Base-by-base conservation (phyloP, 2,329 filamentous ascomycete genomes). In the Fusarium praegraminearum region DNA sequence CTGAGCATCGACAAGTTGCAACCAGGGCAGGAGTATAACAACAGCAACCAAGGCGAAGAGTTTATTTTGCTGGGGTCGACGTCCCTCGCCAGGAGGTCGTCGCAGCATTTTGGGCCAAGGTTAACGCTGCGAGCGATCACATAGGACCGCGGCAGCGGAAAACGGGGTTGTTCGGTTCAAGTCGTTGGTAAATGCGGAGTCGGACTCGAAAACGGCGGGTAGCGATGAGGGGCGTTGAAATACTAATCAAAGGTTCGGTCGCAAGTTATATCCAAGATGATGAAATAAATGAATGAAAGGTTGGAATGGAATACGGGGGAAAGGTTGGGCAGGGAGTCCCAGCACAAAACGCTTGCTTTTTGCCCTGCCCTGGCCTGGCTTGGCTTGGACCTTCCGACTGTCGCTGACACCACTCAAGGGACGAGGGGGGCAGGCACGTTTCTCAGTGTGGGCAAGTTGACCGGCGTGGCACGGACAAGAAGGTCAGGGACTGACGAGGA, bases 11-110 rank as follows among this genome's bases (percentile, higher is more conserved):
- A 86, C 85, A 71, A 89, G 80, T 57, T 80, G 79, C 47, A 83
- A 75, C 80, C 83, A 86, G 55, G 87, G 86, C 62, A 90, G 77
- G 58, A 90, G 79, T 60, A 90, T 80, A 67, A 89, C 78, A 67
- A 89, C 78, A 73, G 85, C 86, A 77, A 89, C 83, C 78, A 87
- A 85, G 77, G 88, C 76, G 77, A 86, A 75, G 74, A 82, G 78
- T 77, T 80, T 82, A 75, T 82, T 79, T 78, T 84, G 81, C 64
- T 79, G 79, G 77, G 79, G 77, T 82, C 82, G 80, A 81, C 83
- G 81, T 77, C 83, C 84, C 80, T 86, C 85, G 82, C 85, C 86
- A 76, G 85, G 84, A 79, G 87, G 87, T 83, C 88, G 87, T 86
- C 86, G 89, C 84, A 87, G 83, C 88, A 90, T 91, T 67, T 74